Evolutionary conservation across 352 stramenopile genomes (phyloP).

Genomic region (Phytophthora crassamura): DNA sequence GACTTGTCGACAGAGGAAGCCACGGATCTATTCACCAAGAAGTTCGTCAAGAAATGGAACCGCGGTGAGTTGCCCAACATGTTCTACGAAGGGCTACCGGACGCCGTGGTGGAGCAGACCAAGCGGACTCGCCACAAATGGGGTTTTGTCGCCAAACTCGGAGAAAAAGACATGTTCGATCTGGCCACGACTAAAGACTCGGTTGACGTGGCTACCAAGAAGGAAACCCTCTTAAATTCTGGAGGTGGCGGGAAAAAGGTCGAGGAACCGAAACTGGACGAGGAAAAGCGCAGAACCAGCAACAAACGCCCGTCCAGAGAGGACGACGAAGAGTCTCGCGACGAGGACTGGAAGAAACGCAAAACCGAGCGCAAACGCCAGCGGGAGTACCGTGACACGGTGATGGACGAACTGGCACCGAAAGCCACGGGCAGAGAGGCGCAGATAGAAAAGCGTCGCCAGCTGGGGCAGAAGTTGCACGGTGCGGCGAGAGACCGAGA

Average conservation of each 20-base stretch:
- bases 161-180: constrained; percentile 66
- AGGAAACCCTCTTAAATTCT: constrained; percentile 46
- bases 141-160: constrained; percentile 65
- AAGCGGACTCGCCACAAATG: constrained; percentile 76
- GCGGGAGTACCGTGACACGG: constrained; percentile 46
- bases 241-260: not conserved
- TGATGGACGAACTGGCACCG: constrained; percentile 67
- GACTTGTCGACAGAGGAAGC: constrained; percentile 71
- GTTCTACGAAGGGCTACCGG: constrained; percentile 73
- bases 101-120: constrained; percentile 69
- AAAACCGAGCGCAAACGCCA: constrained; percentile 45
- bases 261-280: constrained; percentile 5
- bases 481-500: constrained; percentile 69
- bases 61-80: constrained; percentile 52
- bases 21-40: constrained; percentile 52
- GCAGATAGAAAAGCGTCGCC: constrained; percentile 61
- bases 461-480: constrained; percentile 55
- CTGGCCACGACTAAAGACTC: constrained; percentile 73
- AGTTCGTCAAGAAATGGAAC: constrained; percentile 79
- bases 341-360: constrained; percentile 29
- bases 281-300: not conserved
- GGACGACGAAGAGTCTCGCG: constrained; percentile 33
- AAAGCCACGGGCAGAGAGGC: constrained; percentile 73
- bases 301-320: constrained; percentile 16
- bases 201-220: constrained; percentile 72